Conservation (phyloP, 2,329 filamentous ascomycete genomes). For the Xylogone sp. region DNA sequence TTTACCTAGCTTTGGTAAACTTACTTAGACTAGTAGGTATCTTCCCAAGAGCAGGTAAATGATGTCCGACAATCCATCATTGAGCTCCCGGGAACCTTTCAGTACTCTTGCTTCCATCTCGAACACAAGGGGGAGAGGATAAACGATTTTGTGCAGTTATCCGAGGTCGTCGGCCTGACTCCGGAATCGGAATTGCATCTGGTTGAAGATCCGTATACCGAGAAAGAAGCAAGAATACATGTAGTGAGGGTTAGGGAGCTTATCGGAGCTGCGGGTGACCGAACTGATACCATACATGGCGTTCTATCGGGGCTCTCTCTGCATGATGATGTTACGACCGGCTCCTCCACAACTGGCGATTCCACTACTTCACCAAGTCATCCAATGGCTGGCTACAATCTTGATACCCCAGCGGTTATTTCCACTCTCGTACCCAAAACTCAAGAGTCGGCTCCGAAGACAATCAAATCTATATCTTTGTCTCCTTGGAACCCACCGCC, state of each 20-base stretch:
- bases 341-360: slow-evolving; percentile 32
- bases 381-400: slow-evolving; percentile 70
- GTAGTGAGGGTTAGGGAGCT: slow-evolving; percentile 86
- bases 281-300: slow-evolving; percentile 82
- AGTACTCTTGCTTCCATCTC: slow-evolving; percentile 98
- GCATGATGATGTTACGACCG: slow-evolving; percentile 66
- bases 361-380: slow-evolving; percentile 39
- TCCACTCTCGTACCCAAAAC: slow-evolving; percentile 67
- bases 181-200: slow-evolving; percentile 75
- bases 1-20: slow-evolving; percentile 4
- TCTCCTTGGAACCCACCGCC: slow-evolving; percentile 97
- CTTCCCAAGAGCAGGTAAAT: slow-evolving; percentile 91
- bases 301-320: slow-evolving; percentile 81
- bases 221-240: slow-evolving; percentile 97
- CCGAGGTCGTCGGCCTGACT: slow-evolving; percentile 78
- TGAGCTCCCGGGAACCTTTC: slow-evolving; percentile 87
- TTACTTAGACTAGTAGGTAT: slow-evolving; percentile 56
- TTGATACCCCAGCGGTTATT: slow-evolving; percentile 64
- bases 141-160: slow-evolving; percentile 92
- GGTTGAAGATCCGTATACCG: slow-evolving; percentile 93
- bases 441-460: slow-evolving; percentile 73
- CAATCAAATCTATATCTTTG: slow-evolving; percentile 81
- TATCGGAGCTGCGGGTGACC: slow-evolving; percentile 85
- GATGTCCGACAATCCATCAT: slow-evolving; percentile 96
- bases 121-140: slow-evolving; percentile 84